Conservation (phyloP, 2,329 filamentous ascomycete genomes). For the Sclerotinia minor region DNA sequence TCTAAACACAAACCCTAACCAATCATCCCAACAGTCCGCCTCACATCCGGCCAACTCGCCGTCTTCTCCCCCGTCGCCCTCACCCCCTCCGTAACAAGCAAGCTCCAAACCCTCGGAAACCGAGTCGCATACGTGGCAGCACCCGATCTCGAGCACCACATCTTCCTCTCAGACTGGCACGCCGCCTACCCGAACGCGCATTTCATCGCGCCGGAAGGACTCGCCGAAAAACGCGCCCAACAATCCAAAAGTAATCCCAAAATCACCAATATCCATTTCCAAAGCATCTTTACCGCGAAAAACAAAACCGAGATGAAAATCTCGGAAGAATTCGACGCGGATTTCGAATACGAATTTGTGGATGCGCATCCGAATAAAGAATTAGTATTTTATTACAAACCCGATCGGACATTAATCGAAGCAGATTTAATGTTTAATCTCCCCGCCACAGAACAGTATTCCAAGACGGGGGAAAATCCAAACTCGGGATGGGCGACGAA, state of each 20-base stretch:
- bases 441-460: slow-evolving; percentile 83
- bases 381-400: slow-evolving; percentile 82
- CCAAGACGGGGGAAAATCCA: slow-evolving; percentile 54
- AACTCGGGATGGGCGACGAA: slow-evolving; percentile 60
- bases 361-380: slow-evolving; percentile 80
- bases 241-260: slow-evolving; percentile 54
- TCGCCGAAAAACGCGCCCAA: slow-evolving; percentile 76
- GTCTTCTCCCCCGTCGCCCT: slow-evolving; percentile 91
- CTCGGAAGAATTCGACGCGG: slow-evolving; percentile 75
- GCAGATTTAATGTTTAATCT: slow-evolving; percentile 93
- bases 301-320: slow-evolving; percentile 56
- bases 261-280: slow-evolving; percentile 52
- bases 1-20: slow-evolving; percentile 17
- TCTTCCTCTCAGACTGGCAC: slow-evolving; percentile 86
- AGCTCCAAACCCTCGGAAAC: slow-evolving; percentile 65
- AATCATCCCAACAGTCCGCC: slow-evolving; percentile 59
- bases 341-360: slow-evolving; percentile 86
- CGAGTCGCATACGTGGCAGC: slow-evolving; percentile 82
- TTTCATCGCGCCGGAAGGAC: slow-evolving; percentile 78
- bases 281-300: slow-evolving; percentile 63
- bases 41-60: slow-evolving; percentile 74
- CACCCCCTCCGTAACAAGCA: slow-evolving; percentile 68
- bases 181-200: slow-evolving; percentile 74
- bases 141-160: slow-evolving; percentile 90
- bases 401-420: slow-evolving; percentile 76